Evolutionary conservation across 2,329 filamentous ascomycete species (phyloP).

Genomic region (Stachybotrys elegans): DNA sequence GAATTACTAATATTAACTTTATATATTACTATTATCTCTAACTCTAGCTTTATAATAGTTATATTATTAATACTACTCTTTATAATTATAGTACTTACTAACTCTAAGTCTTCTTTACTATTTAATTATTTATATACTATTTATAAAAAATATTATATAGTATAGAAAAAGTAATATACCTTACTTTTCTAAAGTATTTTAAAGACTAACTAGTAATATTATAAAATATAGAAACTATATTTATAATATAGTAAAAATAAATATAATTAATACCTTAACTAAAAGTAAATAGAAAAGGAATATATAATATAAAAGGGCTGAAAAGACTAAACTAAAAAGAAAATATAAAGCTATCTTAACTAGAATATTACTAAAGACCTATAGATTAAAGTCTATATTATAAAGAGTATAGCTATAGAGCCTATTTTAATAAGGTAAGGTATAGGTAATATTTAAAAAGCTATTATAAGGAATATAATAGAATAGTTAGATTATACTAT

Average conservation of each 20-base stretch:
- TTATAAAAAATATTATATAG: not conserved
- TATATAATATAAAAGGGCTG: not conserved
- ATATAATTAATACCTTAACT: not conserved
- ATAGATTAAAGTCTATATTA: not conserved
- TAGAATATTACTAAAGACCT: not conserved
- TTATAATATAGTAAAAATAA: not conserved
- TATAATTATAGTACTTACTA: not conserved
- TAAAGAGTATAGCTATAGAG: not conserved
- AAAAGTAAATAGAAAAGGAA: not conserved
- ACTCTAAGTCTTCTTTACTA: not conserved
- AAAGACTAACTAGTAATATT: not conserved
- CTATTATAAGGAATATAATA: not conserved
- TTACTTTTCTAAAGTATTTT: not conserved
- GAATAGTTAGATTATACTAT: not conserved
- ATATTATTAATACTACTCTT: not conserved
- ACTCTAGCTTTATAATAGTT: not conserved
- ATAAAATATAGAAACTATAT: not conserved
- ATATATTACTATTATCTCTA: not conserved
- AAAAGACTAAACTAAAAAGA: not conserved
- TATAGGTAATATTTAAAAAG: not conserved
- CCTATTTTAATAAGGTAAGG: not conserved
- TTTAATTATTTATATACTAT: not conserved
- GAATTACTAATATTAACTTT: too few species aligned
- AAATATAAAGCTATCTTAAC: not conserved
- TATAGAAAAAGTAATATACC: not conserved